Evolutionary conservation across 2,329 filamentous ascomycete genomes (phyloP).

Genomic region (Colletotrichum paranaense): DNA sequence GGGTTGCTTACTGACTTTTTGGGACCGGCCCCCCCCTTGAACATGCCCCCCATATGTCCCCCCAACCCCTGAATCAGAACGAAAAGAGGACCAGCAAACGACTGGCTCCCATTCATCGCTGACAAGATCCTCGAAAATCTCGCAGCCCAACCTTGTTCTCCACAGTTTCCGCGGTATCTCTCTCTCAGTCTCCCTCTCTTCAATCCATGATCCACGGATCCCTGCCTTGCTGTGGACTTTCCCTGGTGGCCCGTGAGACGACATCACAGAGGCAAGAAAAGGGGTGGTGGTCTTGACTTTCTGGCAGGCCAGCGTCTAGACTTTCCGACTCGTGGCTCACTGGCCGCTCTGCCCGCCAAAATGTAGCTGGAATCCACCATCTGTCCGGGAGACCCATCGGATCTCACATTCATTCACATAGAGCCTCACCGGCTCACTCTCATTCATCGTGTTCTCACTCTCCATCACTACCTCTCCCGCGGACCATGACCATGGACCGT

Average conservation of each 20-base stretch:
- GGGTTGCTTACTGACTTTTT: neutral
- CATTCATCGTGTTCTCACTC: neutral
- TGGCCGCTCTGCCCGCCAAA: no score
- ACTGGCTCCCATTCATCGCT: slow-evolving; percentile 19
- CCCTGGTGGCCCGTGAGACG: neutral
- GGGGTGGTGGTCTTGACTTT: neutral
- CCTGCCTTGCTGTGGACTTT: neutral
- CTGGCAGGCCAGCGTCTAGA: neutral
- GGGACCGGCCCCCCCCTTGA: neutral
- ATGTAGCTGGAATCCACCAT: no score
- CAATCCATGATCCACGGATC: neutral
- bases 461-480: neutral
- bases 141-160: slow-evolving; percentile 1
- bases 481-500: neutral
- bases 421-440: neutral
- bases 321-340: neutral
- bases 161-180: neutral
- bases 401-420: neutral
- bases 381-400: neutral
- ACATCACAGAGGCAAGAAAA: neutral
- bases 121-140: slow-evolving; percentile 12
- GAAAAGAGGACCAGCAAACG: slow-evolving; percentile 6
- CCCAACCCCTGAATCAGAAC: slow-evolving; percentile 18
- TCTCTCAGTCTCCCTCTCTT: neutral
- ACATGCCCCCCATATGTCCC: neutral